These are phyloP conservation scores for Hygrocybe punicea DNA, from an alignment of 768 basidiomycete species.

Conservation along the genomic window DNA sequence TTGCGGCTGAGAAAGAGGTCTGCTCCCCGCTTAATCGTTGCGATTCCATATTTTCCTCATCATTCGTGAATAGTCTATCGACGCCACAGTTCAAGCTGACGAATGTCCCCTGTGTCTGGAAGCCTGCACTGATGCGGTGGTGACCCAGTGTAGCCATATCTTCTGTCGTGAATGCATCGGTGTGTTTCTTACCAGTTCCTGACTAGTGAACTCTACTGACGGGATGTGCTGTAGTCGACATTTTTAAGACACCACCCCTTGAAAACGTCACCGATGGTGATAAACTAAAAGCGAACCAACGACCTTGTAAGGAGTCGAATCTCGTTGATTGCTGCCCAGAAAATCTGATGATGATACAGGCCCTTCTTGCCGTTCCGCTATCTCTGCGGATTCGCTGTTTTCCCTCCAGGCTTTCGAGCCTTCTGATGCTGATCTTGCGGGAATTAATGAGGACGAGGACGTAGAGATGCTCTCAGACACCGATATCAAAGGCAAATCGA, in stretches of 20 bases:
- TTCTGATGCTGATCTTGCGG: constrained; percentile 44
- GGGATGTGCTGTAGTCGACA: too few species aligned
- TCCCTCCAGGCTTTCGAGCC: constrained; percentile 59
- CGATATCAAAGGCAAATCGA: constrained; percentile 29
- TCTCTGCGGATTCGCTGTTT: constrained; percentile 51
- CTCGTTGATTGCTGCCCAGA: constrained; percentile 20
- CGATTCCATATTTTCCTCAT: not conserved
- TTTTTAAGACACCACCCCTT: too few species aligned
- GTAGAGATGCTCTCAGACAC: not conserved
- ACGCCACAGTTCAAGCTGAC: constrained; percentile 49
- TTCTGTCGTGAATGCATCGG: constrained; percentile 63
- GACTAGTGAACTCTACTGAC: not conserved
- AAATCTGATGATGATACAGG: constrained; percentile 48
- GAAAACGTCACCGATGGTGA: too few species aligned
- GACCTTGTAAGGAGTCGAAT: not conserved
- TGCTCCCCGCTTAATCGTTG: constrained; percentile 11
- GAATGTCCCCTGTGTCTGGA: constrained; percentile 73
- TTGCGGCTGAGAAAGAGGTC: constrained; percentile 55
- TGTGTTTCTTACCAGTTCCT: constrained; percentile 17
- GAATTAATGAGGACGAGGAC: constrained; percentile 27
- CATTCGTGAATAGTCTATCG: constrained; percentile 36
- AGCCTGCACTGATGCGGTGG: constrained; percentile 46
- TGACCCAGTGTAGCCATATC: constrained; percentile 58
- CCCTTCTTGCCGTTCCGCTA: constrained; percentile 57
- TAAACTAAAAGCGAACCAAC: too few species aligned